Evolutionary conservation across 2,329 filamentous ascomycete genomes (phyloP).

Genomic region (Elsinoe arachidis): DNA sequence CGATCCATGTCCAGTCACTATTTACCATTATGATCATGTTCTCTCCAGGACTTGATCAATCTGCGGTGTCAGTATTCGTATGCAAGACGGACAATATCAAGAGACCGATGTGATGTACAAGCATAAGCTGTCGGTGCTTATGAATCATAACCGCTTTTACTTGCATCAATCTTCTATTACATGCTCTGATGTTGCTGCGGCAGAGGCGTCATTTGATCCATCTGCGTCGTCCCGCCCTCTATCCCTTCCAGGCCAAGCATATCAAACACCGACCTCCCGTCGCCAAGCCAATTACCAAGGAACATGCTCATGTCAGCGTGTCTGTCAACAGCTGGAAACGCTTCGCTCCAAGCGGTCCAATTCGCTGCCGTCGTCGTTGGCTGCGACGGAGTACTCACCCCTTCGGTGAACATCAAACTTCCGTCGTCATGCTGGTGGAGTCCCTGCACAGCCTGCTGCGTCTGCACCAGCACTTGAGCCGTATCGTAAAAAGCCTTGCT

Average conservation of each 20-base stretch:
- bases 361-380: not conserved
- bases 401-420: conserved; percentile 11
- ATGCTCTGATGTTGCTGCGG: not conserved
- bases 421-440: conserved; percentile 17
- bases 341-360: conserved; percentile 8
- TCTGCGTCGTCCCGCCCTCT: not conserved
- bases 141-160: no score
- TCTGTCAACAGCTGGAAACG: not conserved
- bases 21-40: no score
- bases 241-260: conserved; percentile 9
- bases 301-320: conserved; percentile 12
- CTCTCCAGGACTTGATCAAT: no score
- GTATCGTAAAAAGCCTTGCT: conserved; percentile 16
- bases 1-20: no score
- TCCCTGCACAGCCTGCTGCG: conserved; percentile 15
- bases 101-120: no score
- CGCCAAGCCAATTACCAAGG: conserved; percentile 9
- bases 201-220: not conserved
- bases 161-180: not conserved
- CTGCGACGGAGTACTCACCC: not conserved
- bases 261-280: conserved; percentile 7
- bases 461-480: conserved; percentile 14
- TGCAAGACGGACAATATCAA: no score
- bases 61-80: no score
- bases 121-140: no score